Evolutionary conservation across 73 alveolate species (phyloP).

Genomic region (Paramecium pentaurelia): DNA sequence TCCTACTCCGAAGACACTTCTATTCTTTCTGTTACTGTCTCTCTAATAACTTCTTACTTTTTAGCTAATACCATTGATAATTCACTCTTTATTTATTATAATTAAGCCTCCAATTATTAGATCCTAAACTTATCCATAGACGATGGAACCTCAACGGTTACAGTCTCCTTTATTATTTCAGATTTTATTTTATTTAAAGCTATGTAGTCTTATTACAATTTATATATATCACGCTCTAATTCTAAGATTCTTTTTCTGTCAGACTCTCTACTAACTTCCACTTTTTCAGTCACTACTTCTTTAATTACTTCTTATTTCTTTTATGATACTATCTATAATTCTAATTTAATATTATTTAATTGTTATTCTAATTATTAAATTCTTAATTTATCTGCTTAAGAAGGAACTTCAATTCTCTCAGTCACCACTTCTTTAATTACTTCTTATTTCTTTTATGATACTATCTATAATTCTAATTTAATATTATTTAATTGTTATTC

Average conservation of each 20-base stretch:
- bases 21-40: neutral
- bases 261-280: neutral
- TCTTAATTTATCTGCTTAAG: conserved; percentile 17
- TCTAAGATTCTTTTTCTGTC: conserved; percentile 14
- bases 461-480: neutral
- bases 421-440: neutral
- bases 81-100: neutral
- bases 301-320: conserved; percentile 35
- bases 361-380: neutral
- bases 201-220: neutral
- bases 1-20: neutral
- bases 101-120: neutral
- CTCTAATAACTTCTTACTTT: conserved; percentile 14
- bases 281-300: neutral
- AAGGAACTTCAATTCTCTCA: neutral
- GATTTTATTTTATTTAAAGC: neutral
- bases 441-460: neutral
- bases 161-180: neutral
- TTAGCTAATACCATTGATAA: neutral
- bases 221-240: neutral
- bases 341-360: neutral
- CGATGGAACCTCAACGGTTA: neutral
- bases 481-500: neutral
- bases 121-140: neutral
- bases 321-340: neutral